A percentile compares a stretch with the other conserved stretches of the same genome.
Conservation (phyloP, 2,329 filamentous ascomycete genomes). For the Aspergillus floridensis region DNA sequence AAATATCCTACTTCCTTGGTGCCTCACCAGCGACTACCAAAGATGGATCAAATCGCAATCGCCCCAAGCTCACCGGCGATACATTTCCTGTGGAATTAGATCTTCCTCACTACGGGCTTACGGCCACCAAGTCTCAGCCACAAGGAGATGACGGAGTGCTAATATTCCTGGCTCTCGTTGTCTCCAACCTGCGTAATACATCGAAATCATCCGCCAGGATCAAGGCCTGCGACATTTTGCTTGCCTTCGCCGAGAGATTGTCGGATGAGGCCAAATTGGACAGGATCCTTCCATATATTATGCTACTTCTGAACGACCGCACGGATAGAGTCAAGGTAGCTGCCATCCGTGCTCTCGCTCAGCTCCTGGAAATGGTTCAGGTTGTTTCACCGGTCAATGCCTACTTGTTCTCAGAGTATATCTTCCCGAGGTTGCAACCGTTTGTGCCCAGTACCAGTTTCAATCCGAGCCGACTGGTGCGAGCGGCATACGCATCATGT, state of each 20-base stretch:
- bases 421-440: slow-evolving; percentile 57
- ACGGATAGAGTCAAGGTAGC: slow-evolving; percentile 81
- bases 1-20: slow-evolving; percentile 91
- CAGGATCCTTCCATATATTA: slow-evolving; percentile 84
- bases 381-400: slow-evolving; percentile 77
- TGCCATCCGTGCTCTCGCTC: slow-evolving; percentile 80
- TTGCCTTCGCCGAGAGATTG: slow-evolving; percentile 86
- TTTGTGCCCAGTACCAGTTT: slow-evolving; percentile 55
- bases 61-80: slow-evolving; percentile 34
- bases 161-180: slow-evolving; percentile 85
- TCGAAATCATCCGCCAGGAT: slow-evolving; percentile 83
- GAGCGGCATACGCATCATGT: slow-evolving; percentile 90
- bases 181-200: slow-evolving; percentile 84
- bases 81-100: slow-evolving; percentile 74
- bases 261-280: slow-evolving; percentile 97
- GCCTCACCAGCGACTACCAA: slow-evolving; percentile 57
- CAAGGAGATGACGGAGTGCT: slow-evolving; percentile 83
- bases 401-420: slow-evolving; percentile 65
- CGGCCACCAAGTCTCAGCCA: slow-evolving; percentile 59
- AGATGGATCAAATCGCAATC: slow-evolving; percentile 30
- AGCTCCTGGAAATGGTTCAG: slow-evolving; percentile 80
- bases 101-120: slow-evolving; percentile 79
- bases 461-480: slow-evolving; percentile 67
- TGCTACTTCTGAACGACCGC: slow-evolving; percentile 76
- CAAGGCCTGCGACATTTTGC: slow-evolving; percentile 82